phyloP scores from a whole-genome alignment of 2,329 filamentous ascomycete genomes.

The Bipolaris oryzae region DNA sequence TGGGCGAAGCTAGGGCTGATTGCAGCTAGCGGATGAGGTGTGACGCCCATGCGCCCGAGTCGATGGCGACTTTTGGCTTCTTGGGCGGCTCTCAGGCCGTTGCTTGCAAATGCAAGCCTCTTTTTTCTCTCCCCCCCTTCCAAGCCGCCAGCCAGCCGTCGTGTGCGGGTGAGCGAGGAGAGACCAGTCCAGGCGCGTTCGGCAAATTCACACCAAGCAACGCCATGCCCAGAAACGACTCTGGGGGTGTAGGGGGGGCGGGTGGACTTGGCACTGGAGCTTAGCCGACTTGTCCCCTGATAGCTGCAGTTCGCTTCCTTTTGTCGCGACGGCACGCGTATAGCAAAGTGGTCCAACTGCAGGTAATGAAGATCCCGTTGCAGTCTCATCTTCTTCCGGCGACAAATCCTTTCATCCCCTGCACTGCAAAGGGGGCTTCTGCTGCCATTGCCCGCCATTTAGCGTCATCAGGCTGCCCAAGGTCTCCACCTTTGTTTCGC shows the following conservation, averaged over 20 bases:
- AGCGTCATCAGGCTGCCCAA: background rate
- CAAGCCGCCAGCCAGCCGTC: background rate
- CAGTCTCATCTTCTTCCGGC: background rate
- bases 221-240: slow-evolving; percentile 30
- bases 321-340: slow-evolving; percentile 2
- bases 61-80: slow-evolving; percentile 11
- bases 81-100: background rate
- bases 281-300: slow-evolving; percentile 30
- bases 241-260: slow-evolving; percentile 16
- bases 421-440: background rate
- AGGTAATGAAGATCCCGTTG: slow-evolving; percentile 4
- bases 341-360: slow-evolving; percentile 7
- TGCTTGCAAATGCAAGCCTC: background rate
- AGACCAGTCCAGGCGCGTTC: background rate
- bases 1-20: slow-evolving; percentile 11
- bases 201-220: slow-evolving; percentile 24
- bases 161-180: background rate
- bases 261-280: slow-evolving; percentile 27
- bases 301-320: slow-evolving; percentile 11
- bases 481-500: background rate
- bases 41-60: slow-evolving; percentile 12
- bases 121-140: background rate
- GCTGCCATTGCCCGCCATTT: background rate
- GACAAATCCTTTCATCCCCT: background rate
- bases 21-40: slow-evolving; percentile 12